Evolutionary conservation across 345 rosid species (phyloP).

Genomic region (Turnera subulata): DNA sequence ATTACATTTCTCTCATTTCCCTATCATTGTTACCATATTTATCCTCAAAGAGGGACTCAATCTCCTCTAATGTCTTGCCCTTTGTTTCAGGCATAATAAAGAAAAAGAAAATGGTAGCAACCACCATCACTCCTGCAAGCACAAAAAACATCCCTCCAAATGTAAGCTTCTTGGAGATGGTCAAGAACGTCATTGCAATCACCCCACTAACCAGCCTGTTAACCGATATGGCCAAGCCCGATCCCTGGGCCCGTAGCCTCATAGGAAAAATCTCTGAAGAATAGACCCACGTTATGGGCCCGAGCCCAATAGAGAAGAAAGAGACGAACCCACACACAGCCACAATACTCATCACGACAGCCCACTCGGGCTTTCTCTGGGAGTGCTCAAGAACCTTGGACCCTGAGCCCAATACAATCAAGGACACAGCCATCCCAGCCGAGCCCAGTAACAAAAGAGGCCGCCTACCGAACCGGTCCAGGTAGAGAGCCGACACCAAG

Average conservation of each 20-base stretch:
- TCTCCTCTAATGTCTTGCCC: slow-evolving; percentile 57
- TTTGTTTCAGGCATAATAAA: slow-evolving; percentile 57
- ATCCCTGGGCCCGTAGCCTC: slow-evolving; percentile 68
- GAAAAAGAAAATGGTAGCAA: slow-evolving; percentile 47
- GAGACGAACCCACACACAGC: slow-evolving; percentile 52
- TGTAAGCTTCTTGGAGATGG: slow-evolving; percentile 35
- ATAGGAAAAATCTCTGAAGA: slow-evolving; percentile 63
- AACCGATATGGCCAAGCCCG: slow-evolving; percentile 55
- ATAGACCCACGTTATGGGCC: slow-evolving; percentile 78
- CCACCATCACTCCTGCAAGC: slow-evolving; percentile 40
- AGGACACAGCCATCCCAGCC: slow-evolving; percentile 46
- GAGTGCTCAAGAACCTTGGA: slow-evolving; percentile 33
- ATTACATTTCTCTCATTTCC: slow-evolving; percentile 12
- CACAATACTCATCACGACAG: slow-evolving; percentile 35
- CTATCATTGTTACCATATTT: slow-evolving; percentile 5
- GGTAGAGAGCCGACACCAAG: slow-evolving; percentile 43
- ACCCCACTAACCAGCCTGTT: slow-evolving; percentile 62
- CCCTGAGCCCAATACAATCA: slow-evolving; percentile 43
- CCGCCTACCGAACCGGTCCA: slow-evolving; percentile 58
- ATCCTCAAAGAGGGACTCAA: slow-evolving; percentile 47
- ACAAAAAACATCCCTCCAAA: slow-evolving; percentile 55
- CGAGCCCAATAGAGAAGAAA: slow-evolving; percentile 65
- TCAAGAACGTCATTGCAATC: slow-evolving; percentile 56
- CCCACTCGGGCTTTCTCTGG: slow-evolving; percentile 39
- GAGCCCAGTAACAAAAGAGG: slow-evolving; percentile 60